phyloP scores from a whole-genome alignment of 148 eudicot genomes.

The Chenopodium quinoa region DNA sequence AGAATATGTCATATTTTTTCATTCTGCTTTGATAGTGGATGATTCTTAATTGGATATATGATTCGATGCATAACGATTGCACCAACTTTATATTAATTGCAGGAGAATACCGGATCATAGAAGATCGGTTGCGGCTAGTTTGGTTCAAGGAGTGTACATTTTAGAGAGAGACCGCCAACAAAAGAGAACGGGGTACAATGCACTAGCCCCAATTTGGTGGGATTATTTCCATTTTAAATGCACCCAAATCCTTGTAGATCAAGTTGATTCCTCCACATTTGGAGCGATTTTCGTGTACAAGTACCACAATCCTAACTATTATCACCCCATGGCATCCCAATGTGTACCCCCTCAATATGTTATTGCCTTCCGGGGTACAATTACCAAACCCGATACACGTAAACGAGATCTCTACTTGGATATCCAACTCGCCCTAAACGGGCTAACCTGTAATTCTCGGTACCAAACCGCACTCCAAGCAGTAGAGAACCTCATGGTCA shows the following conservation, averaged over 20 bases:
- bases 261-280: slow-evolving; percentile 52
- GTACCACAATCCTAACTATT: slow-evolving; percentile 17
- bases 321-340: slow-evolving; percentile 12
- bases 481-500: slow-evolving; percentile 12
- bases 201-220: slow-evolving; percentile 85
- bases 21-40: too few relatives aligned
- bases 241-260: slow-evolving; percentile 39
- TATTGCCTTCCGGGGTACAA: slow-evolving; percentile 73
- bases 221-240: slow-evolving; percentile 51
- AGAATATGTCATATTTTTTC: too few relatives aligned
- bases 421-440: slow-evolving; percentile 36
- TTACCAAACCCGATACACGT: slow-evolving; percentile 39
- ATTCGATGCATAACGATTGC: too few relatives aligned
- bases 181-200: slow-evolving; percentile 42
- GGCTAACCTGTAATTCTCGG: slow-evolving; percentile 44
- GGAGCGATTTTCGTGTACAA: slow-evolving; percentile 61
- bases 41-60: too few relatives aligned
- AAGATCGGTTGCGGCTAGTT: slow-evolving; percentile 63
- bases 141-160: slow-evolving; percentile 73
- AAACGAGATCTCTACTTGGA: slow-evolving; percentile 53
- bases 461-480: slow-evolving; percentile 36
- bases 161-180: slow-evolving; percentile 68
- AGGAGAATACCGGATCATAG: slow-evolving; percentile 54
- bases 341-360: slow-evolving; percentile 55
- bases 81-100: not conserved